Conservation (phyloP, 208 protist species). For the Trypanosoma lewisi region DNA sequence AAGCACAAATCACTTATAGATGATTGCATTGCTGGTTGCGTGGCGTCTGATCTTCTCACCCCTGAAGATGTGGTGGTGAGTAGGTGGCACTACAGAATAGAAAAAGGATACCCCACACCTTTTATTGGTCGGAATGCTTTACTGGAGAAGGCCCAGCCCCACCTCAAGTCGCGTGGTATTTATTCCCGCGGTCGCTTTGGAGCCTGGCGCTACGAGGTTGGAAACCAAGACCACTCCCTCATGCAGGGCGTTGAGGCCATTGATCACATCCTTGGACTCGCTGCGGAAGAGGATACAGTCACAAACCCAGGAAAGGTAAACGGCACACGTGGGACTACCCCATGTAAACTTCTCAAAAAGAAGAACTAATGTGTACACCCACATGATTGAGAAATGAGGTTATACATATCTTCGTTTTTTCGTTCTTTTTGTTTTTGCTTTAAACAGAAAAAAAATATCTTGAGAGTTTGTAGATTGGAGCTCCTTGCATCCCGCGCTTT, state of each 20-base stretch:
- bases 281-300: conserved; percentile 29
- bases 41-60: conserved; percentile 33
- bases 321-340: conserved; percentile 23
- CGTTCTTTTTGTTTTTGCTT: background rate
- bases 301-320: conserved; percentile 37
- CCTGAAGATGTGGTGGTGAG: conserved; percentile 47
- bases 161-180: conserved; percentile 40
- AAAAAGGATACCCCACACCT: conserved; percentile 73
- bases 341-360: conserved; percentile 28
- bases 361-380: background rate
- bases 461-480: too few species aligned
- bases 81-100: conserved; percentile 48
- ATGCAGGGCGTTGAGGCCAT: conserved; percentile 78
- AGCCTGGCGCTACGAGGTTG: conserved; percentile 72
- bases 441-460: background rate
- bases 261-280: conserved; percentile 24
- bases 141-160: conserved; percentile 35
- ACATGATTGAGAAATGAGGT: too few species aligned
- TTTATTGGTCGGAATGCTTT: conserved; percentile 59
- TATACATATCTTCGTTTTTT: background rate
- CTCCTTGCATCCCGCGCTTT: too few species aligned
- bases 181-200: conserved; percentile 70
- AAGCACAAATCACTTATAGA: conserved; percentile 37
- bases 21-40: conserved; percentile 47
- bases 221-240: conserved; percentile 64